A percentile compares a stretch with the other conserved stretches of the same genome.
phyloP scores from a whole-genome alignment of 768 basidiomycete species.

The Sporobolomyces pararoseus region DNA sequence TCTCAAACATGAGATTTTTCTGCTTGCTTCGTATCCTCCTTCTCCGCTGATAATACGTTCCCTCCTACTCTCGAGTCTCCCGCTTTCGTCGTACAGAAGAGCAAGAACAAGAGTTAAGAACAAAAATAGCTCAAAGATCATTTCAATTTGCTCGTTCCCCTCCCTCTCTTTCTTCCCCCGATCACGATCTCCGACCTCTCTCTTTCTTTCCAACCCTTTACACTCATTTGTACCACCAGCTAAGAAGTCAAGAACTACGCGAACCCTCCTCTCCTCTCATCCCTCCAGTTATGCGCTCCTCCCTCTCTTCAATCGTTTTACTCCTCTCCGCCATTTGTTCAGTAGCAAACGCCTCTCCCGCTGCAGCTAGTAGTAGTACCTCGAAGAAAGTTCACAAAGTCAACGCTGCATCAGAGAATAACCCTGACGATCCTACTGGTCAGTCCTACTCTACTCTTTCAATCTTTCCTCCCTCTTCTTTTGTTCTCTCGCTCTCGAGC shows the following conservation, averaged over 20 bases:
- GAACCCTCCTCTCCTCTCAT: background rate
- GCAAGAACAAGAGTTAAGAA: too few species aligned
- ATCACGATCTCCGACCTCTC: too few species aligned
- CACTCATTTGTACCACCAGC: background rate
- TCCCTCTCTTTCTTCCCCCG: too few species aligned
- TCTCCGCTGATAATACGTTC: too few species aligned
- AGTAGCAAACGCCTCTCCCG: background rate
- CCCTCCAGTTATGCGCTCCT: constrained; percentile 1
- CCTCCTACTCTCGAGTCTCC: background rate
- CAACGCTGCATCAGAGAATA: constrained; percentile 15
- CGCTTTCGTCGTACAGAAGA: background rate
- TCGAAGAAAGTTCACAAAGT: background rate
- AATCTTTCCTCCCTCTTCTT: background rate
- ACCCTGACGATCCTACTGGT: constrained; percentile 30
- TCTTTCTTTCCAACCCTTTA: too few species aligned
- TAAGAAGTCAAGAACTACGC: too few species aligned
- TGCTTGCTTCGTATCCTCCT: too few species aligned
- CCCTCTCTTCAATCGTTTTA: background rate
- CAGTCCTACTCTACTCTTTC: background rate
- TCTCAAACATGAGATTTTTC: too few species aligned
- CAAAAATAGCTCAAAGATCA: too few species aligned
- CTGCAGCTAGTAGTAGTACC: background rate
- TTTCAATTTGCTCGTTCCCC: too few species aligned
- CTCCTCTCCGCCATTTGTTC: background rate
- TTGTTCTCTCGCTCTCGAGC: background rate